Evolutionary conservation across 768 basidiomycete genomes (phyloP).

Genomic region (Auricularia auricula-judae): DNA sequence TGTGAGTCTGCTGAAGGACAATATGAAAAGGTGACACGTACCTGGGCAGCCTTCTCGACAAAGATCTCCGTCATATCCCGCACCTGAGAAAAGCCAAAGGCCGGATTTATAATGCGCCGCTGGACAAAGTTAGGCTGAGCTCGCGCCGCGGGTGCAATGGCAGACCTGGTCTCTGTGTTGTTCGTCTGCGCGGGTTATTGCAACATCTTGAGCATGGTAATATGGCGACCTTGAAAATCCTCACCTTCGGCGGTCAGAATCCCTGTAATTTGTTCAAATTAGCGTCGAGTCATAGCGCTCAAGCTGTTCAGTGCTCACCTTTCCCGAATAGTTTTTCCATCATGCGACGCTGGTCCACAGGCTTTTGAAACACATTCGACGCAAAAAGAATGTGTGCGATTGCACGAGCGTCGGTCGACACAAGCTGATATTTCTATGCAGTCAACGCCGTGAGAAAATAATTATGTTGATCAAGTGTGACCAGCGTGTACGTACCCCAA

Average conservation of each 20-base stretch:
- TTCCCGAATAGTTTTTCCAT: constrained; percentile 31
- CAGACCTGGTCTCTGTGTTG: neutral
- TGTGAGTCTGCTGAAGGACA: neutral
- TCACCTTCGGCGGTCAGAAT: neutral
- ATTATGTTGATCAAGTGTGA: neutral
- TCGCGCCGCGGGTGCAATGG: neutral
- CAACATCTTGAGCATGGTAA: neutral
- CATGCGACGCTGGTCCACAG: constrained; percentile 25
- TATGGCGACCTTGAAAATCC: too few species aligned
- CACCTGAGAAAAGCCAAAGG: constrained; percentile 17
- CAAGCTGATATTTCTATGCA: constrained; percentile 24
- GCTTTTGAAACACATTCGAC: constrained; percentile 44
- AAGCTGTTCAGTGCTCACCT: constrained; percentile 2
- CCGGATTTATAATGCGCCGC: constrained; percentile 29
- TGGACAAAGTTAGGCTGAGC: neutral
- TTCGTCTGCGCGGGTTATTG: neutral
- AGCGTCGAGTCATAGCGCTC: neutral
- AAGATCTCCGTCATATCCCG: constrained; percentile 48
- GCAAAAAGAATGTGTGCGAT: constrained; percentile 55
- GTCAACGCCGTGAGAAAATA: neutral
- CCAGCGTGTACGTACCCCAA: neutral
- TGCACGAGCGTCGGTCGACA: constrained; percentile 51
- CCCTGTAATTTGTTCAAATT: neutral
- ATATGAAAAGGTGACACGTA: constrained; percentile 10
- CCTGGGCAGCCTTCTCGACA: constrained; percentile 41